Conservation (phyloP, 2,329 filamentous ascomycete genomes). For the Nemania sp. region DNA sequence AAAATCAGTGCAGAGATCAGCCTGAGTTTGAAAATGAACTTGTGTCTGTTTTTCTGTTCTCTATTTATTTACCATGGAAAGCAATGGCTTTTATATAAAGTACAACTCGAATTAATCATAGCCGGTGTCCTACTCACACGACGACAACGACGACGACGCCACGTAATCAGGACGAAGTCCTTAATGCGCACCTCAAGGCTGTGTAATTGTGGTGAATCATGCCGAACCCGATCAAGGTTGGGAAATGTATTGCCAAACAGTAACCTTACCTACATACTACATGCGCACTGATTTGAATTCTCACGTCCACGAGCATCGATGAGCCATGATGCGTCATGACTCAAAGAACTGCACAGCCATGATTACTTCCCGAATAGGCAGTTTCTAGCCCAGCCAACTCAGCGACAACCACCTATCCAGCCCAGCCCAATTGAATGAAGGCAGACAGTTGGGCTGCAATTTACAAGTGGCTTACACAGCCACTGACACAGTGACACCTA, state of each 20-base stretch:
- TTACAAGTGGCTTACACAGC: too few relatives aligned
- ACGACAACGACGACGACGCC: background rate
- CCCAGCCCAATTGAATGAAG: too few relatives aligned
- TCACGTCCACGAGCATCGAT: background rate
- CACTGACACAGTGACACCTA: too few relatives aligned
- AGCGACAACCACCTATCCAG: too few relatives aligned
- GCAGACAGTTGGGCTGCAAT: too few relatives aligned
- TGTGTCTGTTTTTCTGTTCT: too few relatives aligned
- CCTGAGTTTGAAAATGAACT: too few relatives aligned
- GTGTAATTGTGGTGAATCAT: background rate
- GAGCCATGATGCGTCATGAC: slow-evolving; percentile 1
- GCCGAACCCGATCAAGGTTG: background rate
- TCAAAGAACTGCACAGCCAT: slow-evolving; percentile 10
- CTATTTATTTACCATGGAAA: background rate
- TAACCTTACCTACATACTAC: background rate
- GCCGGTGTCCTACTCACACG: slow-evolving; percentile 6
- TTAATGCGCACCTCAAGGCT: background rate
- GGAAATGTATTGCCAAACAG: background rate
- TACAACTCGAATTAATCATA: background rate
- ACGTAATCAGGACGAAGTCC: background rate
- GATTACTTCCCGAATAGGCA: slow-evolving; percentile 19
- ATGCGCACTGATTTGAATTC: background rate
- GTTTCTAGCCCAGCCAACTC: background rate
- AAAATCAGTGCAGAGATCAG: too few relatives aligned
- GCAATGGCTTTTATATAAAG: background rate